Evolutionary conservation across 768 basidiomycete genomes (phyloP), one percentile per base, ranked within the genome.

Genomic region (Xerocomellus chrysenteron): DNA sequence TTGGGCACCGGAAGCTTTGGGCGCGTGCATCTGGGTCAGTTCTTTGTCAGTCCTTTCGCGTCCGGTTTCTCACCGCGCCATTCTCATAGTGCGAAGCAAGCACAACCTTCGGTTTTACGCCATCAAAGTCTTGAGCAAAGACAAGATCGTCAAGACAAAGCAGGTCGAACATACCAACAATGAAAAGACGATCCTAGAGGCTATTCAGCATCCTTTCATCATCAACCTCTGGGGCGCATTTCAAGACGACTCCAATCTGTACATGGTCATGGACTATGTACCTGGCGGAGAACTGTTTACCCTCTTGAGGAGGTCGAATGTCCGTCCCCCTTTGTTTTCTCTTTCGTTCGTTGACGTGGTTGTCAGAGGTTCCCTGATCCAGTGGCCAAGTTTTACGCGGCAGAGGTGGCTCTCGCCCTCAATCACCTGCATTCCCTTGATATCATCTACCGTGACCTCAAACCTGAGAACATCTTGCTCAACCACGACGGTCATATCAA

Each of bases 161-260:
- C 97, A 99, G 71, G 85, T 98, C 48, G 93, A 98, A 67, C 97
- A 99, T 65, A 98, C 97, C 43, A 97, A 95, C 71, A 94, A 91
- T 64, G 97, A 99, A 73, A 88, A 93, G 64, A 78, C 78, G 47
- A 94, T 98, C 74, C 83, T 99, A 37, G 83, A 86, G 47, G 80
- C 81, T 24, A 88, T 97, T 5, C 86, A 92, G 55, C 93, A 98
- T 70, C 88, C 94, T 2, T 93, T 98, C 74, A 91, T 98, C 64
- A 85, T 98, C 76, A 98, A 95, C 70, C 83, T 98, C 5, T 98
- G 94, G 94, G 95, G 95, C 35, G 84, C 87, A 4, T 95, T 95
- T 70, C 97, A 98, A 68, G 97, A 98, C 67, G 72, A 84, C 35
- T 74, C 88, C 19, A 98, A 98, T 71, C 80, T 98, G 14, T 99